These are phyloP conservation scores for Lachnum nothofagi DNA, from an alignment of 2,329 filamentous ascomycete species.

Conservation along the genomic window DNA sequence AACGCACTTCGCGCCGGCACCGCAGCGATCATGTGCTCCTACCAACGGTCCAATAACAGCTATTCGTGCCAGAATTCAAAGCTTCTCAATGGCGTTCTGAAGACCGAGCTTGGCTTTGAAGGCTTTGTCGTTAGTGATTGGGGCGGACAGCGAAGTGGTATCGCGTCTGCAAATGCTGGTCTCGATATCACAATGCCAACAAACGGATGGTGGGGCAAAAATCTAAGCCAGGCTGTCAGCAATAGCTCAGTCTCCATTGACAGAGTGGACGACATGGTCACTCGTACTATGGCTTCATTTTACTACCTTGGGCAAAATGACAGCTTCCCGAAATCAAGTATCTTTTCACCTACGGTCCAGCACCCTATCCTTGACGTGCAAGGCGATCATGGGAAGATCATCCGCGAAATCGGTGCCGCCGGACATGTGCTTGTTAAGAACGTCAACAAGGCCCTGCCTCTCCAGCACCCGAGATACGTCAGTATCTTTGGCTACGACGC, in stretches of 20 bases:
- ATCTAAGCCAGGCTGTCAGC: slow-evolving; percentile 70
- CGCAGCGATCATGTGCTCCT: slow-evolving; percentile 23
- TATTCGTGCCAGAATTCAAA: slow-evolving; percentile 27
- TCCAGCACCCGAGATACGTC: slow-evolving; percentile 69
- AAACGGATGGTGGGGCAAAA: slow-evolving; percentile 43
- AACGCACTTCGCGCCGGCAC: slow-evolving; percentile 21
- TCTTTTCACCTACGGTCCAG: slow-evolving; percentile 1
- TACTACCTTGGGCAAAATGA: slow-evolving; percentile 57
- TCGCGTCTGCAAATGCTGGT: slow-evolving; percentile 29
- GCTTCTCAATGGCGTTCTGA: slow-evolving; percentile 24
- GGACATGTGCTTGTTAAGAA: slow-evolving; percentile 82
- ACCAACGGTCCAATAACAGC: slow-evolving; percentile 13
- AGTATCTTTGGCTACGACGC: slow-evolving; percentile 80
- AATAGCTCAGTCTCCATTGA: slow-evolving; percentile 52
- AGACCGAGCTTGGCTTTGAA: slow-evolving; percentile 30
- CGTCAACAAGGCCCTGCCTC: slow-evolving; percentile 58
- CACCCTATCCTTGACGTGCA: slow-evolving; percentile 51
- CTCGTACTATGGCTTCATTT: slow-evolving; percentile 59
- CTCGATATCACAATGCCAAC: slow-evolving; percentile 19
- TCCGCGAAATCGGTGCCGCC: slow-evolving; percentile 47
- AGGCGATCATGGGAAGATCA: slow-evolving; percentile 57
- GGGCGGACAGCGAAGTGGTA: slow-evolving; percentile 19
- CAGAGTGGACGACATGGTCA: slow-evolving; percentile 61
- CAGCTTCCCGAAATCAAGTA: slow-evolving; percentile 17
- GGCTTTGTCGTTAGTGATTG: slow-evolving; percentile 25